These are phyloP conservation scores for Rickenella mellea DNA, from an alignment of 768 basidiomycete species.

Conservation along the genomic window DNA sequence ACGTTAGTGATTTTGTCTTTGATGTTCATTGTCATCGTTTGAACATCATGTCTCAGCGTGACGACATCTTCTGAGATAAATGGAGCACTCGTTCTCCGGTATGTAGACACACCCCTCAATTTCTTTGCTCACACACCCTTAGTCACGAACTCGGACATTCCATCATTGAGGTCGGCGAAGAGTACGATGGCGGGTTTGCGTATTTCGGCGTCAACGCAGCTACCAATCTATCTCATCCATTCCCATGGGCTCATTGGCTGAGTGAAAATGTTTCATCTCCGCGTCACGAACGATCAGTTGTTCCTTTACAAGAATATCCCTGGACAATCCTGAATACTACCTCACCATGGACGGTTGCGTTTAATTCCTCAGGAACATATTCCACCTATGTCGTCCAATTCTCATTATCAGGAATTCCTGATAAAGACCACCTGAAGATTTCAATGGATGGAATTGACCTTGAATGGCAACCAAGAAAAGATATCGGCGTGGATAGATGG, in stretches of 20 bases:
- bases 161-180: conserved; percentile 70
- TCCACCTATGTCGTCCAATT: conserved; percentile 53
- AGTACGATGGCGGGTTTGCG: conserved; percentile 70
- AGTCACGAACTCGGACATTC: conserved; percentile 74
- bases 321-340: conserved; percentile 64
- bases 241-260: conserved; percentile 73
- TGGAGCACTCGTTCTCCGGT: conserved; percentile 62
- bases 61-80: conserved; percentile 69
- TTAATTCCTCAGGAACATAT: conserved; percentile 57
- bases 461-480: conserved; percentile 43
- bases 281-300: conserved; percentile 57
- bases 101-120: background rate
- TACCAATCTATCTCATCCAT: conserved; percentile 26
- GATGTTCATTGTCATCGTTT: background rate
- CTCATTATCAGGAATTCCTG: conserved; percentile 64
- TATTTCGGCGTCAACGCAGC: conserved; percentile 67
- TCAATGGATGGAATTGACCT: conserved; percentile 53
- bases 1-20: conserved; percentile 38
- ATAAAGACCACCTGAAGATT: conserved; percentile 40
- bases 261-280: conserved; percentile 18
- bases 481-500: conserved; percentile 65
- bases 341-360: conserved; percentile 47
- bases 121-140: background rate
- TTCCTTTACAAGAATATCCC: conserved; percentile 68
- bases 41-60: conserved; percentile 32